These are phyloP conservation scores for Saccharomyces hybrid DNA, from an alignment of 1,139 yeast species.

Conservation along the genomic window DNA sequence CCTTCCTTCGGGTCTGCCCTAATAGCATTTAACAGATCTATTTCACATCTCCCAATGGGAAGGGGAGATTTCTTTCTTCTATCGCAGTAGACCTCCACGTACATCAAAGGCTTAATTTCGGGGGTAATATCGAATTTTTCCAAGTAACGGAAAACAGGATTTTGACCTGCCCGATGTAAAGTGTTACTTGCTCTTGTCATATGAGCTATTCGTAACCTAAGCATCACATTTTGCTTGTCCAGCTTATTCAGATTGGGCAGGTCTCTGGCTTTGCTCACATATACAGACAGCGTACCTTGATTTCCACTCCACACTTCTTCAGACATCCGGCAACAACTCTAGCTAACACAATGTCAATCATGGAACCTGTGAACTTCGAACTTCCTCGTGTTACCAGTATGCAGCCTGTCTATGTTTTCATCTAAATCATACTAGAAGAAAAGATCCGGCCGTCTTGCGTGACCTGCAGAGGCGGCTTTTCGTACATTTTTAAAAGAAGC, in stretches of 20 bases:
- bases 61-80: conserved; percentile 83
- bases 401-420: neutral
- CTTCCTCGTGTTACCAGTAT: neutral
- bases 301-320: conserved; percentile 26
- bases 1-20: conserved; percentile 62
- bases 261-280: conserved; percentile 50
- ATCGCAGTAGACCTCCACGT: conserved; percentile 65
- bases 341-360: neutral
- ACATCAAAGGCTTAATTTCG: conserved; percentile 55
- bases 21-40: conserved; percentile 69
- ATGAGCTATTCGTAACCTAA: conserved; percentile 72
- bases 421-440: neutral
- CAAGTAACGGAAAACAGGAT: conserved; percentile 80
- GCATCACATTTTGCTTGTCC: conserved; percentile 86
- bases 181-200: conserved; percentile 68
- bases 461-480: neutral
- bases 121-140: conserved; percentile 58
- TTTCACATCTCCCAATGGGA: conserved; percentile 72
- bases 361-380: neutral
- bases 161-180: conserved; percentile 80
- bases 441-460: neutral
- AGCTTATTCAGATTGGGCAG: conserved; percentile 73
- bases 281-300: conserved; percentile 38
- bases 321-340: conserved; percentile 10
- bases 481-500: neutral